A percentile compares a stretch with the other conserved stretches of the same genome.
These are phyloP conservation scores for Globisporangium heterothallicum DNA, from an alignment of 352 stramenopile species.

Conservation along the genomic window DNA sequence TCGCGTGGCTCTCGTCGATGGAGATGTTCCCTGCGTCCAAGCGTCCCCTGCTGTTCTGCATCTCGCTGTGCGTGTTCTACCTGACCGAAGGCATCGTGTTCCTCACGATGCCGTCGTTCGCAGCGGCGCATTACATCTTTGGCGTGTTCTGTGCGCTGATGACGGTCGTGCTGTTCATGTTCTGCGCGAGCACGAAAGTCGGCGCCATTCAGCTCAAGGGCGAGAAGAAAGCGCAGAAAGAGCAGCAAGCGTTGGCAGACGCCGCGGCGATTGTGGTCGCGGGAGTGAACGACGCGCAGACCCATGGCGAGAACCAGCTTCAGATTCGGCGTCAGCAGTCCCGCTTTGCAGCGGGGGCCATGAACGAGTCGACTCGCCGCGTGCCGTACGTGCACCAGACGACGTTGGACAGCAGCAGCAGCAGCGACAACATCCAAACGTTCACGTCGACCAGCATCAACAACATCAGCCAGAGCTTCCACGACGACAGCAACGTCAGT, in stretches of 20 bases:
- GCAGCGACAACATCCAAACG: slow-evolving; percentile 8
- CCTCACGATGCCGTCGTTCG: slow-evolving; percentile 56
- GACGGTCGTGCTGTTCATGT: slow-evolving; percentile 64
- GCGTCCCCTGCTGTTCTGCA: slow-evolving; percentile 56
- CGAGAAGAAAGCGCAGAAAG: slow-evolving; percentile 71
- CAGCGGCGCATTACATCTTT: slow-evolving; percentile 51
- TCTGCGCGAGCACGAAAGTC: slow-evolving; percentile 75
- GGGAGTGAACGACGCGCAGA: slow-evolving; percentile 17
- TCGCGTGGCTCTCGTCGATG: slow-evolving; percentile 65
- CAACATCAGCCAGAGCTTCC: background rate
- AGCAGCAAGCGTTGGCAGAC: slow-evolving; percentile 18
- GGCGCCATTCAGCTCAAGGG: slow-evolving; percentile 83
- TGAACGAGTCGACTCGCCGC: slow-evolving; percentile 1
- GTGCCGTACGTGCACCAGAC: slow-evolving; percentile 10
- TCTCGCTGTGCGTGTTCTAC: slow-evolving; percentile 70
- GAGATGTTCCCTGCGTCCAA: slow-evolving; percentile 77
- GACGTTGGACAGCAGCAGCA: slow-evolving; percentile 12
- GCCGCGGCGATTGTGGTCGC: slow-evolving; percentile 17
- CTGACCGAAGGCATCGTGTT: slow-evolving; percentile 47
- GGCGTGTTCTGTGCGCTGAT: slow-evolving; percentile 30
- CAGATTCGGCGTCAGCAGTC: slow-evolving; percentile 47
- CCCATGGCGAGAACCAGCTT: slow-evolving; percentile 19
- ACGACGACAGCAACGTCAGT: background rate
- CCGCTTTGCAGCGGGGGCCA: slow-evolving; percentile 36
- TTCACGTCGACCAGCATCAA: background rate